A percentile compares a stretch with the other conserved stretches of the same genome.
Evolutionary conservation across 2,329 filamentous ascomycete species (phyloP).

Genomic region (Helicocarpus griseus): DNA sequence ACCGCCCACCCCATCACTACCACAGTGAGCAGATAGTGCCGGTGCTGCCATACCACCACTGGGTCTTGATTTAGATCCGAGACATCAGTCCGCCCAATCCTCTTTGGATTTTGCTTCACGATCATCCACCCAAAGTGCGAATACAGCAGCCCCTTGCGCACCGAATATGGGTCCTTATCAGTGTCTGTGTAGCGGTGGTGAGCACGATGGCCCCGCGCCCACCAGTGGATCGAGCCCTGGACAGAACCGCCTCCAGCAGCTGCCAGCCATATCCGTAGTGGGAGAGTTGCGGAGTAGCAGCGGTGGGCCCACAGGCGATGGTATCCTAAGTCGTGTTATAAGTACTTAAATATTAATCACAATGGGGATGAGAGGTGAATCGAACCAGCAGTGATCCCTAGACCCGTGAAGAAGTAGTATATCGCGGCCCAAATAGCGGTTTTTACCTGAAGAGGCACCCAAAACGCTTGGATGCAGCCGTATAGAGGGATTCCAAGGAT

Average conservation of each 20-base stretch:
- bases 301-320: slow-evolving; percentile 80
- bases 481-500: slow-evolving; percentile 67
- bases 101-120: slow-evolving; percentile 84
- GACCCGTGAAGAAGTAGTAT: slow-evolving; percentile 75
- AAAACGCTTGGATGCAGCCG: slow-evolving; percentile 67
- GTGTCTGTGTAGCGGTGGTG: slow-evolving; percentile 89
- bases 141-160: slow-evolving; percentile 77
- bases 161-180: slow-evolving; percentile 82
- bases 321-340: slow-evolving; percentile 44
- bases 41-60: slow-evolving; percentile 79
- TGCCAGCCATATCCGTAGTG: slow-evolving; percentile 71
- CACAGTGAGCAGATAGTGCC: slow-evolving; percentile 72
- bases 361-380: slow-evolving; percentile 5
- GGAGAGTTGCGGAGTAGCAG: slow-evolving; percentile 66
- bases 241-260: slow-evolving; percentile 72
- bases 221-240: slow-evolving; percentile 80
- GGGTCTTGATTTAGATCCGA: slow-evolving; percentile 77
- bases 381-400: slow-evolving; percentile 68
- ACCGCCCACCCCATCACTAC: slow-evolving; percentile 66
- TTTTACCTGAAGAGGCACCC: slow-evolving; percentile 57
- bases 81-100: slow-evolving; percentile 77
- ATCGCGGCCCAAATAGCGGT: slow-evolving; percentile 62
- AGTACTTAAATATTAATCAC: background rate
- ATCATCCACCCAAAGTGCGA: slow-evolving; percentile 84
- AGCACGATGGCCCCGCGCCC: slow-evolving; percentile 74